Evolutionary conservation across 352 stramenopile species (phyloP).

Genomic region (Phytophthora foliorum): DNA sequence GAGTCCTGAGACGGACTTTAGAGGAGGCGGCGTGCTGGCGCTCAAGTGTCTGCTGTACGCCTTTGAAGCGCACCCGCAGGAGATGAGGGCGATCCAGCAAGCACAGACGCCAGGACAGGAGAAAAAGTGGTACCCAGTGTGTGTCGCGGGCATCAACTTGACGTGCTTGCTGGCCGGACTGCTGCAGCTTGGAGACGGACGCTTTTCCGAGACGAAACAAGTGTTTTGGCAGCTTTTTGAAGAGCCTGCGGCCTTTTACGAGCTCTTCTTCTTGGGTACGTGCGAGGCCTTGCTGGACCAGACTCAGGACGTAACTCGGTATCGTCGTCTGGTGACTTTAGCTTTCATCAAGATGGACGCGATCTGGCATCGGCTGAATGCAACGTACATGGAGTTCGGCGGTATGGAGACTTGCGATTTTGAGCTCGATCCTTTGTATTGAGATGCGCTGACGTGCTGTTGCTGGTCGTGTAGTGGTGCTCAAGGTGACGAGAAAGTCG

Average conservation of each 20-base stretch:
- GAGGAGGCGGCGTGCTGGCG: conserved; percentile 78
- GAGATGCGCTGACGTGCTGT: conserved; percentile 3
- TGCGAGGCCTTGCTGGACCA: background rate
- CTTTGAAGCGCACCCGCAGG: conserved; percentile 75
- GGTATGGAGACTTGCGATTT: conserved; percentile 36
- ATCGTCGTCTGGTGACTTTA: too few relatives aligned
- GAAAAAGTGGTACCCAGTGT: conserved; percentile 82
- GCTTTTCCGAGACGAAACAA: conserved; percentile 50
- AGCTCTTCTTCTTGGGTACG: conserved; percentile 75
- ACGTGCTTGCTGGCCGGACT: conserved; percentile 82
- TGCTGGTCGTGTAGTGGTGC: conserved; percentile 61
- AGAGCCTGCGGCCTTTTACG: conserved; percentile 86
- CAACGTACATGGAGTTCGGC: conserved; percentile 89
- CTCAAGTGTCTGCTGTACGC: conserved; percentile 90
- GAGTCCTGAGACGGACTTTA: conserved; percentile 87
- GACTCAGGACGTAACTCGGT: too few relatives aligned
- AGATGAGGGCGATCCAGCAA: conserved; percentile 73
- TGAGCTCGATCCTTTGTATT: background rate
- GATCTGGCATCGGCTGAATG: conserved; percentile 82
- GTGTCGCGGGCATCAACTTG: conserved; percentile 87
- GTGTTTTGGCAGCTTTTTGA: conserved; percentile 83
- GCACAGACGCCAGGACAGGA: conserved; percentile 51
- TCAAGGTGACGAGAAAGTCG: conserved; percentile 76
- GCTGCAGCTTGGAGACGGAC: conserved; percentile 72
- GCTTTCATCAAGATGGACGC: conserved; percentile 89